phyloP scores from a whole-genome alignment of 768 basidiomycete genomes.

The Leucogyrophana mollusca region DNA sequence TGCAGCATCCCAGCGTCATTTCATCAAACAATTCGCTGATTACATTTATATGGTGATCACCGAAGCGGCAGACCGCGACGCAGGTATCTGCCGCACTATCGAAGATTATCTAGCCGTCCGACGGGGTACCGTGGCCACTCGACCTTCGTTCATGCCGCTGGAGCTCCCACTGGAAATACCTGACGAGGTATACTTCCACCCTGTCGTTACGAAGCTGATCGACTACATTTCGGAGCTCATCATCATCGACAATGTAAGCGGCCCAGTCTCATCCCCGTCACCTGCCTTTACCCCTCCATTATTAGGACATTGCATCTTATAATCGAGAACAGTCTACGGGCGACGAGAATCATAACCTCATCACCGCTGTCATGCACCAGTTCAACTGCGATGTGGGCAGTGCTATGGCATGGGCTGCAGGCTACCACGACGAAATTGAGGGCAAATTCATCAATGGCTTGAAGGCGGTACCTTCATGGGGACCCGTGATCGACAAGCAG shows the following conservation, averaged over 20 bases:
- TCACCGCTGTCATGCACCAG: slow-evolving; percentile 33
- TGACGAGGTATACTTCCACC: slow-evolving; percentile 31
- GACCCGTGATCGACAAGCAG: slow-evolving; percentile 20
- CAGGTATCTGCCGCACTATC: slow-evolving; percentile 24
- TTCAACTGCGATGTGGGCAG: slow-evolving; percentile 18
- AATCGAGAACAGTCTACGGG: slow-evolving; percentile 34
- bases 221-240: slow-evolving; percentile 15
- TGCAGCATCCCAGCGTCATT: too few species aligned
- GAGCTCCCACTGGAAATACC: slow-evolving; percentile 32
- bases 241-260: slow-evolving; percentile 22
- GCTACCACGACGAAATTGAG: slow-evolving; percentile 11
- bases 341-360: slow-evolving; percentile 31
- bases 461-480: slow-evolving; percentile 25
- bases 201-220: slow-evolving; percentile 8
- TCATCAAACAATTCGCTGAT: too few species aligned
- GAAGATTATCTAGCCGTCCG: slow-evolving; percentile 32
- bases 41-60: too few species aligned
- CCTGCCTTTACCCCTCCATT: too few species aligned
- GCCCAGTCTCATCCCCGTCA: too few species aligned
- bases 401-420: slow-evolving; percentile 28
- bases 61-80: too few species aligned
- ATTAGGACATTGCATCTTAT: slow-evolving; percentile 36
- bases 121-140: slow-evolving; percentile 27
- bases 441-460: slow-evolving; percentile 19
- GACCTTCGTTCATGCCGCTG: slow-evolving; percentile 26